Evolutionary conservation across 129 eudicot species (phyloP).

Genomic region (Pseudognaphalium luteoalbum): DNA sequence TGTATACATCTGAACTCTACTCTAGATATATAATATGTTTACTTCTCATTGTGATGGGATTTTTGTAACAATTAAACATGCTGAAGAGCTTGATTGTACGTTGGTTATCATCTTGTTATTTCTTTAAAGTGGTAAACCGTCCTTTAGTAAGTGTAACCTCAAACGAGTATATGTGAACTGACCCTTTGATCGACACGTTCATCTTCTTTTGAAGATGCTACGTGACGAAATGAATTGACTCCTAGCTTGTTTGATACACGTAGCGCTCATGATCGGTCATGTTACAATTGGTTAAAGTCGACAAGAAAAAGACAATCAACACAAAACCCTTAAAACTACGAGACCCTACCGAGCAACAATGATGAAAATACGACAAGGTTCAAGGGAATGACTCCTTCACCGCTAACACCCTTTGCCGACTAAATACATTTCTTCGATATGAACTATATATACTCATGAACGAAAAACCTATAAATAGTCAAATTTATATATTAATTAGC

Average conservation of each 20-base stretch:
- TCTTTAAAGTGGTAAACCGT: too few relatives aligned
- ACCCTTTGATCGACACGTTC: too few relatives aligned
- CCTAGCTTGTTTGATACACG: background rate
- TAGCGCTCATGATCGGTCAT: background rate
- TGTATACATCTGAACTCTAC: too few relatives aligned
- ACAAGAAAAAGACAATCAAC: background rate
- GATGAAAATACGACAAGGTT: background rate
- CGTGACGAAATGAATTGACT: background rate
- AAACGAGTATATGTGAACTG: too few relatives aligned
- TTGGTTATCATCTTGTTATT: too few relatives aligned
- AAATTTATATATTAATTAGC: too few relatives aligned
- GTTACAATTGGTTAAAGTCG: constrained; percentile 2
- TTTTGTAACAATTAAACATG: too few relatives aligned
- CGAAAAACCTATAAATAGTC: background rate
- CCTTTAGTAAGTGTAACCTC: too few relatives aligned
- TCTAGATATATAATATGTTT: too few relatives aligned
- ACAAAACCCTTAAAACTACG: constrained; percentile 15
- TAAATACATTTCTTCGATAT: background rate
- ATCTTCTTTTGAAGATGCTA: too few relatives aligned
- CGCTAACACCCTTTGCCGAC: background rate
- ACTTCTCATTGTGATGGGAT: too few relatives aligned
- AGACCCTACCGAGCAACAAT: constrained; percentile 20
- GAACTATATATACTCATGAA: background rate
- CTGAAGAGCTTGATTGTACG: too few relatives aligned
- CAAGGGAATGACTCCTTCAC: background rate